Evolutionary conservation across 2,329 filamentous ascomycete genomes (phyloP).

Genomic region (Colletotrichum sp.): DNA sequence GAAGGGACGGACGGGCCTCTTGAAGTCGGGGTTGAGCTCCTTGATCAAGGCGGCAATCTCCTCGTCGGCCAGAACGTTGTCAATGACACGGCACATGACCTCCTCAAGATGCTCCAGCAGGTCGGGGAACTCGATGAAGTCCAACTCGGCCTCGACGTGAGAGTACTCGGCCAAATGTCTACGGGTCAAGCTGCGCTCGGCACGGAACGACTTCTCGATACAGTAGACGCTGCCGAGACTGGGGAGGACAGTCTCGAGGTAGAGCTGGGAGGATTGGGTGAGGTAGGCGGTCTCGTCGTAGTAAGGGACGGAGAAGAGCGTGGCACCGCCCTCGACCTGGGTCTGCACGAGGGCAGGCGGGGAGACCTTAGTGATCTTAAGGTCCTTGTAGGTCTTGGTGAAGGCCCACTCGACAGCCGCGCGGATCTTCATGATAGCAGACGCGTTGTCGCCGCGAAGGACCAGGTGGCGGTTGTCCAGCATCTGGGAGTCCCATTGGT

Average conservation of each 20-base stretch:
- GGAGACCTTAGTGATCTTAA: conserved; percentile 80
- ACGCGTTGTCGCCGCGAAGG: conserved; percentile 82
- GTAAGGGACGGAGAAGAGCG: conserved; percentile 88
- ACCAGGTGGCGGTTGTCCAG: conserved; percentile 85
- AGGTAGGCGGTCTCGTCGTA: conserved; percentile 92
- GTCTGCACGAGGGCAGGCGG: conserved; percentile 94
- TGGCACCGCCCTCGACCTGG: conserved; percentile 90
- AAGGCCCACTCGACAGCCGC: conserved; percentile 84
- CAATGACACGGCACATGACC: conserved; percentile 85
- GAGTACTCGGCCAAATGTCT: conserved; percentile 96
- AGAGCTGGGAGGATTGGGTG: conserved; percentile 96
- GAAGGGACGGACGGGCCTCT: conserved; percentile 83
- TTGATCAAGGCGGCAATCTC: conserved; percentile 76
- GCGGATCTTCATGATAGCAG: conserved; percentile 87
- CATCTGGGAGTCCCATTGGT: conserved; percentile 65
- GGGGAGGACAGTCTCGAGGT: conserved; percentile 93
- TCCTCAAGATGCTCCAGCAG: conserved; percentile 87
- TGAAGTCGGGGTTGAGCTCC: conserved; percentile 90
- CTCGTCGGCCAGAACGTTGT: conserved; percentile 76
- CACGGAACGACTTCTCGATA: conserved; percentile 98
- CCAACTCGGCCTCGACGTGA: conserved; percentile 94
- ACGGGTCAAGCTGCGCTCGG: conserved; percentile 93
- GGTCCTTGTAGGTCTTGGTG: conserved; percentile 77
- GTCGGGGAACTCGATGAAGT: conserved; percentile 93
- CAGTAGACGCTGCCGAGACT: conserved; percentile 95